phyloP scores from a whole-genome alignment of 2,329 filamentous ascomycete genomes.

The Penicillium sp. region DNA sequence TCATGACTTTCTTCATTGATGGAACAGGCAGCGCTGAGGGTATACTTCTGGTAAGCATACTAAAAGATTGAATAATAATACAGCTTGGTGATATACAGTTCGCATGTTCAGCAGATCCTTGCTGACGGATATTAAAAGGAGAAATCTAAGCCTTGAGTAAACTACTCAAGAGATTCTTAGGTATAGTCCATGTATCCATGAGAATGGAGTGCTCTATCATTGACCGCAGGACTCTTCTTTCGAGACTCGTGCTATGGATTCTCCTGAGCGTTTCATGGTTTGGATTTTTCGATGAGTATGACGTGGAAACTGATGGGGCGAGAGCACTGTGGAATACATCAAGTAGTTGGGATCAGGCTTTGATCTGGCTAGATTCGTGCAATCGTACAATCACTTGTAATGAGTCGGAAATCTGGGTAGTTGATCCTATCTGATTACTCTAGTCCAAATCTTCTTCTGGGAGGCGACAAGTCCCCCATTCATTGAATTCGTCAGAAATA shows the following conservation, averaged over 20 bases:
- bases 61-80: background rate
- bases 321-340: background rate
- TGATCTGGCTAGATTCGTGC: background rate
- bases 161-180: no score
- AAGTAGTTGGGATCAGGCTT: background rate
- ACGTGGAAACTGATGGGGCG: background rate
- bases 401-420: background rate
- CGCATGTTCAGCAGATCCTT: background rate
- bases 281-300: background rate
- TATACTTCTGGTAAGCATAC: background rate
- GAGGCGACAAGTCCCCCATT: background rate
- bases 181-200: background rate
- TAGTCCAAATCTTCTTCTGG: background rate
- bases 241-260: background rate
- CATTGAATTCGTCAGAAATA: constrained; percentile 11
- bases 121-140: background rate
- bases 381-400: background rate
- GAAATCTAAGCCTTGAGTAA: background rate
- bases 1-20: background rate
- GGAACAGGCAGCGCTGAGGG: background rate
- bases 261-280: background rate
- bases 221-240: background rate
- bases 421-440: background rate
- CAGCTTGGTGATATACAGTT: background rate
- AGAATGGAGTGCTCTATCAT: background rate